Evolutionary conservation across 306 rosid species (phyloP).

Genomic region (Prunus mongolica): DNA sequence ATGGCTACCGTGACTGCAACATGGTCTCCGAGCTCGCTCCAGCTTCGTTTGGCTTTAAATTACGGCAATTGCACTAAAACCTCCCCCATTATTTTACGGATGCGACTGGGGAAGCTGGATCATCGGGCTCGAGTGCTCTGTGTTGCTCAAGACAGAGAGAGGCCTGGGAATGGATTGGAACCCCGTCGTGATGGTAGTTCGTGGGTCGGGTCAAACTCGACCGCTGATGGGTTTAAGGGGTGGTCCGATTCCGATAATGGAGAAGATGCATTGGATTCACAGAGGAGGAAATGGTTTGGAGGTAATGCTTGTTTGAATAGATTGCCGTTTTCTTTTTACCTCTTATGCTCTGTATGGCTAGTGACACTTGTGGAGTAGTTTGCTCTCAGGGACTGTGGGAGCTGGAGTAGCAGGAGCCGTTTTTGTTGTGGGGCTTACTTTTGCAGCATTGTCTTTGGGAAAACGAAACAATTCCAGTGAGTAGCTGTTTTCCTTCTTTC

Average conservation of each 20-base stretch:
- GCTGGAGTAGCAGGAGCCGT: slow-evolving; percentile 80
- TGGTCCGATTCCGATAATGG: slow-evolving; percentile 59
- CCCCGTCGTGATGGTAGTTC: slow-evolving; percentile 20
- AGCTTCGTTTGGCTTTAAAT: slow-evolving; percentile 72
- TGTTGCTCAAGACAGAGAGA: slow-evolving; percentile 31
- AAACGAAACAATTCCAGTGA: slow-evolving; percentile 54
- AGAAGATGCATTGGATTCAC: slow-evolving; percentile 28
- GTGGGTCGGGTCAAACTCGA: slow-evolving; percentile 38
- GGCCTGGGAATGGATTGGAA: slow-evolving; percentile 17
- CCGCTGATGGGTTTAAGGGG: slow-evolving; percentile 62
- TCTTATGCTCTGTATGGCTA: background rate
- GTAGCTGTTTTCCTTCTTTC: slow-evolving; percentile 24
- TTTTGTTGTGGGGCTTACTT: slow-evolving; percentile 63
- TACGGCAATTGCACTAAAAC: slow-evolving; percentile 32
- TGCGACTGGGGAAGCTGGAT: slow-evolving; percentile 32
- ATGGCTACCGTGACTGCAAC: slow-evolving; percentile 62
- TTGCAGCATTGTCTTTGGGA: slow-evolving; percentile 62
- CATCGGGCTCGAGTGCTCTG: slow-evolving; percentile 40
- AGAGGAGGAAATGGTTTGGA: slow-evolving; percentile 44
- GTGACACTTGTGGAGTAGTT: slow-evolving; percentile 56
- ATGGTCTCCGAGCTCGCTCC: slow-evolving; percentile 85
- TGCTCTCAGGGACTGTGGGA: slow-evolving; percentile 83
- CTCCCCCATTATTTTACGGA: slow-evolving; percentile 33
- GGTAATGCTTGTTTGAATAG: slow-evolving; percentile 45
- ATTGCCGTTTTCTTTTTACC: background rate